Base-by-base conservation (phyloP, 2,329 filamentous ascomycete genomes). In the Tolypocladium guangdongense region DNA sequence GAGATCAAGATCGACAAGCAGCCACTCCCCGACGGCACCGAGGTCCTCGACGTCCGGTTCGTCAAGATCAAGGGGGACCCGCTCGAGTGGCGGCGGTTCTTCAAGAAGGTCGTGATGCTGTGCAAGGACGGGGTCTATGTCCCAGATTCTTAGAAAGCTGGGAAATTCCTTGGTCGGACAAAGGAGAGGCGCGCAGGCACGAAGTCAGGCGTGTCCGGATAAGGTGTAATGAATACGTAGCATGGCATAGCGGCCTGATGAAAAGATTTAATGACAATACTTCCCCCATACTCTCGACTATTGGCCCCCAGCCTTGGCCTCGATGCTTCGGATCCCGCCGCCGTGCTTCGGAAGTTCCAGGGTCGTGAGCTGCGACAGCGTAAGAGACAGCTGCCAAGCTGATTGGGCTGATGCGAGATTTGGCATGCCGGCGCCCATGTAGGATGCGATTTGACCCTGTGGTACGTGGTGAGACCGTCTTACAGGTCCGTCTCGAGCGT, bases 1-100 rank as follows among this genome's bases (percentile, higher is more conserved):
- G 86, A 87, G 63, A 83, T 95, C 47, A 74, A 88, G 14, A 74
- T 93, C 7, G 86, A 92, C 64, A 80, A 74, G 69, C 81, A 81
- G 64, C 66, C 70, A 43, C 77, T 86, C 58, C 79, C 73, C 1
- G 74, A 77, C 52, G 73, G 73, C 11, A 72, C 71, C 59, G 85
- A 87, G 56, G 70, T 92, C 35, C 78, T 91, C 27, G 91, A 96
- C 68, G 88, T 96, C 32, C 80, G 90, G 51, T 97, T 99, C 66
- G 81, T 95, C 59, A 99, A 99, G 73, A 80, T 88, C 52, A 96
- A 96, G 73, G 93, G 93, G 7, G 93, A 99, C 73, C 93, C 93
- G 6, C 72, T 99, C 50, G 92, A 97, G 73, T 99, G 95, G 93
- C 82, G 93, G 56, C 78, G 93, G 36, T 90, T 99, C 67, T 99